A percentile compares a stretch with the other conserved stretches of the same genome.
Conservation (phyloP, 768 basidiomycete species). For the Antrodiella citrinella region DNA sequence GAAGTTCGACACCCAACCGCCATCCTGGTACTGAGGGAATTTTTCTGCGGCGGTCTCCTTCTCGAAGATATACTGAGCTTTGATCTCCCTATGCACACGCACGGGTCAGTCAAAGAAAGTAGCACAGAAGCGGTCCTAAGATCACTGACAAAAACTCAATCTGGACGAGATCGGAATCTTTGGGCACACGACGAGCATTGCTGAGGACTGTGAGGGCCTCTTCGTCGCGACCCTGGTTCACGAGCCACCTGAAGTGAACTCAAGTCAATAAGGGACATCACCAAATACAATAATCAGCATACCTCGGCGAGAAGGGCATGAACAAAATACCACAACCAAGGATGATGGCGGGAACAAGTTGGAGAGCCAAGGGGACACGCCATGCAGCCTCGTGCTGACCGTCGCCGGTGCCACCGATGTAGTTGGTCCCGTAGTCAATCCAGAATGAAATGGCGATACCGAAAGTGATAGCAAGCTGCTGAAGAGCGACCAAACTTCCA, state of each 20-base stretch:
- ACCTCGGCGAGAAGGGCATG: slow-evolving; percentile 77
- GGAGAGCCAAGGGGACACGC: slow-evolving; percentile 67
- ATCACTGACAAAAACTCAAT: slow-evolving; percentile 61
- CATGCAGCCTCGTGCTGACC: slow-evolving; percentile 63
- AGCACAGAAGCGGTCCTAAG: background rate
- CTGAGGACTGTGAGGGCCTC: slow-evolving; percentile 63
- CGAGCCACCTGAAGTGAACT: slow-evolving; percentile 47
- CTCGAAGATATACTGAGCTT: slow-evolving; percentile 68
- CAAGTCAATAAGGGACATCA: background rate
- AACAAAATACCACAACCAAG: slow-evolving; percentile 65
- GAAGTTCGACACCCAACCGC: slow-evolving; percentile 45
- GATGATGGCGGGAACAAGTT: slow-evolving; percentile 65
- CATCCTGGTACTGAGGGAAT: slow-evolving; percentile 62
- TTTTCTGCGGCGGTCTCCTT: slow-evolving; percentile 47
- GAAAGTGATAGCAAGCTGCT: slow-evolving; percentile 77
- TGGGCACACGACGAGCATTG: slow-evolving; percentile 43
- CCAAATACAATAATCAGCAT: slow-evolving; percentile 8
- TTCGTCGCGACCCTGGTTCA: slow-evolving; percentile 69
- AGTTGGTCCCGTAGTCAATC: slow-evolving; percentile 51
- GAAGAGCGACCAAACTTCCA: slow-evolving; percentile 72
- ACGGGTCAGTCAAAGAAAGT: too few species aligned
- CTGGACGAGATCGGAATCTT: slow-evolving; percentile 57
- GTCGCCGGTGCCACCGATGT: slow-evolving; percentile 54
- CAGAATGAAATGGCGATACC: slow-evolving; percentile 61
- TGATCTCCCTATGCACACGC: slow-evolving; percentile 46